Conservation (phyloP, 202 grass and related monocot genomes). For the Carex sylvatica region DNA sequence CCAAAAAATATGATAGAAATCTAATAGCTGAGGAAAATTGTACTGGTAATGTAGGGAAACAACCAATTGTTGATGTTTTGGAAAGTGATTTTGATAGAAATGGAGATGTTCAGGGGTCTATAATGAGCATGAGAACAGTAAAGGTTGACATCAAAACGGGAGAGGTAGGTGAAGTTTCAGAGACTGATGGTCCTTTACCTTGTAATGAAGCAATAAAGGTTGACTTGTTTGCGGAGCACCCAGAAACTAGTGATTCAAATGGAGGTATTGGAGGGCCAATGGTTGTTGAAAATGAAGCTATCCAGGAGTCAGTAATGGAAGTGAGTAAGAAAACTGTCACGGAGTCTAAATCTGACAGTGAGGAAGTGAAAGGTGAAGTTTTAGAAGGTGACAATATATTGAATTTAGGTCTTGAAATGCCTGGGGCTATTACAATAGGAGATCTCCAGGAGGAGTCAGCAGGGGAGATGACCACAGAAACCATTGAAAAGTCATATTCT, state of each 20-base stretch:
- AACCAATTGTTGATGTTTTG: background rate
- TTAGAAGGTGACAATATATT: background rate
- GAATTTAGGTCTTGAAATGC: background rate
- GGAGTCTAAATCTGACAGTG: slow-evolving; percentile 14
- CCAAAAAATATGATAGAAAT: background rate
- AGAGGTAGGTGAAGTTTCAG: background rate
- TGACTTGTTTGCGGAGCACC: background rate
- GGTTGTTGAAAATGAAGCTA: background rate
- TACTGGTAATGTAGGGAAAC: background rate
- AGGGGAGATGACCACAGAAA: background rate
- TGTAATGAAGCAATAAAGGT: background rate
- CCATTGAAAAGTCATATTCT: slow-evolving; percentile 2
- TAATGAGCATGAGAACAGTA: background rate
- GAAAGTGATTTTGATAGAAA: background rate
- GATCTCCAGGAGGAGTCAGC: background rate
- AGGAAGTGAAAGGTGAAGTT: slow-evolving; percentile 3
- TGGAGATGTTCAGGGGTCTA: background rate
- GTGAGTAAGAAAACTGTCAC: background rate
- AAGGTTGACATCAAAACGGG: background rate
- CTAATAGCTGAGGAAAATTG: background rate
- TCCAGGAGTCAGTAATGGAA: slow-evolving; percentile 9
- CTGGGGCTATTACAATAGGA: background rate
- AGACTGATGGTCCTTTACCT: slow-evolving; percentile 1
- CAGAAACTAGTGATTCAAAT: background rate
- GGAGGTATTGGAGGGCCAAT: background rate